A percentile compares a stretch with the other conserved stretches of the same genome.
phyloP scores from a whole-genome alignment of 441 rosid species.

The Arabidopsis hybrid region DNA sequence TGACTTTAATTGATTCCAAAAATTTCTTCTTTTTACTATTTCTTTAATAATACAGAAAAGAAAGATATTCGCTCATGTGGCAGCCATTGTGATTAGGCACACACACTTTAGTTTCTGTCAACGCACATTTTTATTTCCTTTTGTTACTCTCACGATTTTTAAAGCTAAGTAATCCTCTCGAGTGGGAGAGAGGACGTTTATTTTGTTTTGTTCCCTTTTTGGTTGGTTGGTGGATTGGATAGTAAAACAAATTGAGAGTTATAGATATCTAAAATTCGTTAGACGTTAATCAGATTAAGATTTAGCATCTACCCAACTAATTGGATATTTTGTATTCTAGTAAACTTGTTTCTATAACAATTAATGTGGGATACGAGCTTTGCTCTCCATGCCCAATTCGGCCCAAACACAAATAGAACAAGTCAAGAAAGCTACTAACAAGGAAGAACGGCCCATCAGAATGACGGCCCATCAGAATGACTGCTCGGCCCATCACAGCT shows the following conservation, averaged over 20 bases:
- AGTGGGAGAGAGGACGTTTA: conserved; percentile 5
- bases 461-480: too few relatives aligned
- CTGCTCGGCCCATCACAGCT: too few relatives aligned
- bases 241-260: not conserved
- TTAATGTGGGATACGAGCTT: too few relatives aligned
- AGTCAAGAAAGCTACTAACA: too few relatives aligned
- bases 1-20: not conserved
- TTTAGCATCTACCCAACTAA: not conserved
- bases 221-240: conserved; percentile 6
- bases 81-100: conserved; percentile 17
- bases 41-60: conserved; percentile 4
- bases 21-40: not conserved
- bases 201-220: conserved; percentile 5
- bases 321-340: too few relatives aligned
- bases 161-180: conserved; percentile 10
- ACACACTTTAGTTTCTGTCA: conserved; percentile 22
- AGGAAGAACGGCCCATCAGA: too few relatives aligned
- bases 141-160: conserved; percentile 18
- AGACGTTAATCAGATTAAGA: not conserved
- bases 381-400: too few relatives aligned
- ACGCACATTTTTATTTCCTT: conserved; percentile 26
- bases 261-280: not conserved
- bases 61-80: conserved; percentile 38
- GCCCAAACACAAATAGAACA: too few relatives aligned
- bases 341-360: not conserved